These are phyloP conservation scores for Botrytis deweyae DNA, from an alignment of 2,329 filamentous ascomycete genomes.

Conservation along the genomic window DNA sequence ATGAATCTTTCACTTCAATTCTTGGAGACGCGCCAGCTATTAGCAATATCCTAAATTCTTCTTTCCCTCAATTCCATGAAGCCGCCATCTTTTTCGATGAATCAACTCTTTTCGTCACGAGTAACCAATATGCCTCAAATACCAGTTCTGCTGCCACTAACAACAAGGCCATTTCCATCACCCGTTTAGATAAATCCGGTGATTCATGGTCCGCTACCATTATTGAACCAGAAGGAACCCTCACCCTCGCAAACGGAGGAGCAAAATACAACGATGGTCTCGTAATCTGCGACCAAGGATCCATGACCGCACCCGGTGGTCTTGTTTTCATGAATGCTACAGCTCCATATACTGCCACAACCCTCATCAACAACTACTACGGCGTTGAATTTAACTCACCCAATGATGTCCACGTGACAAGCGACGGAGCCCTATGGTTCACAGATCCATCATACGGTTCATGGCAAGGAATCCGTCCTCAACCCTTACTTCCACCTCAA, in stretches of 20 bases:
- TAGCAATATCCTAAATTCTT: conserved; percentile 42
- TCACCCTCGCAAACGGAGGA: conserved; percentile 28
- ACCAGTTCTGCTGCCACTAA: conserved; percentile 35
- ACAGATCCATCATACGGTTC: conserved; percentile 61
- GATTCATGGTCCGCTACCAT: conserved; percentile 40
- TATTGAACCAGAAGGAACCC: conserved; percentile 12
- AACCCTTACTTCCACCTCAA: conserved; percentile 54
- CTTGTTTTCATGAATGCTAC: conserved; percentile 25
- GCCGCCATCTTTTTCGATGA: conserved; percentile 50
- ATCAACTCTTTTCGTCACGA: conserved; percentile 50
- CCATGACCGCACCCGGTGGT: conserved; percentile 23
- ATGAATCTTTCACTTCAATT: conserved; percentile 51
- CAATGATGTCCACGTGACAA: conserved; percentile 56
- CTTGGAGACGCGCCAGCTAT: conserved; percentile 42
- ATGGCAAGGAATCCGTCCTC: conserved; percentile 55
- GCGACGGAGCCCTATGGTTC: conserved; percentile 58
- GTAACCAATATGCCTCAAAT: conserved; percentile 41
- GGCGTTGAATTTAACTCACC: conserved; percentile 58
- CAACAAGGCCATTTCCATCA: conserved; percentile 24
- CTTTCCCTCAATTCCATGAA: conserved; percentile 54
- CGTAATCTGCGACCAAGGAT: conserved; percentile 29
- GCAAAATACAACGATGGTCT: conserved; percentile 27
- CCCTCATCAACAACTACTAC: conserved; percentile 59
- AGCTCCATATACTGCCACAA: conserved; percentile 34
- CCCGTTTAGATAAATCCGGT: conserved; percentile 44